Percentiles rank a stretch among this genome's conserved stretches.
These are phyloP conservation scores for Musa troglodytarum DNA, from an alignment of 176 grass and related monocot species.

Conservation along the genomic window DNA sequence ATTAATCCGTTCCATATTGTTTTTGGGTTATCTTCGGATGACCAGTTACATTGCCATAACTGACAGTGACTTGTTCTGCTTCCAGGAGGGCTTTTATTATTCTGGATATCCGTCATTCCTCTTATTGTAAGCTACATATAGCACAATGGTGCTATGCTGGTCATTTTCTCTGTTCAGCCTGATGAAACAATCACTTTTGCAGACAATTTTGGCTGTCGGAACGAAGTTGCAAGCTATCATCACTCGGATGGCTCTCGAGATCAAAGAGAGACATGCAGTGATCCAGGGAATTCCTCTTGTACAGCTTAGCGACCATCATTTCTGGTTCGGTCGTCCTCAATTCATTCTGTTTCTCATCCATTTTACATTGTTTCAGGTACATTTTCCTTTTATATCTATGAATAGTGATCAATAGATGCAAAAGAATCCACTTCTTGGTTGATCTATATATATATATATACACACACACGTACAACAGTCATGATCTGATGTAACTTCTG, in stretches of 20 bases:
- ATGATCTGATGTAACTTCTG: neutral
- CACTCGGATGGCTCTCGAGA: slow-evolving; percentile 82
- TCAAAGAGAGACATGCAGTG: slow-evolving; percentile 85
- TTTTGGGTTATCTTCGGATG: neutral
- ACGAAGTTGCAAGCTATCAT: slow-evolving; percentile 97
- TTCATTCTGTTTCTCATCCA: slow-evolving; percentile 87
- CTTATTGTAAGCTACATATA: slow-evolving; percentile 44
- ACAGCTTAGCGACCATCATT: slow-evolving; percentile 82
- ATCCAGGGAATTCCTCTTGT: slow-evolving; percentile 91
- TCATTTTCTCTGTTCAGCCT: neutral
- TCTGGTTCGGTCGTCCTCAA: slow-evolving; percentile 57
- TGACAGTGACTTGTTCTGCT: neutral
- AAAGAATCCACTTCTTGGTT: neutral
- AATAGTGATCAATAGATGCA: neutral
- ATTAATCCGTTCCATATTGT: neutral
- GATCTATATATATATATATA: neutral
- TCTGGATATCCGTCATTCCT: slow-evolving; percentile 82
- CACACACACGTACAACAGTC: neutral
- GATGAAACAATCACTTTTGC: neutral
- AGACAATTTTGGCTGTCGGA: slow-evolving; percentile 71
- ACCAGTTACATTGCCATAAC: neutral
- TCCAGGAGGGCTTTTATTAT: slow-evolving; percentile 70
- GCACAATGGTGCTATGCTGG: neutral
- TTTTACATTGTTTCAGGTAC: slow-evolving; percentile 77
- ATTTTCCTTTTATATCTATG: neutral